These are phyloP conservation scores for Cenchrus americanus DNA, from an alignment of 176 grass and related monocot genomes.

Conservation along the genomic window DNA sequence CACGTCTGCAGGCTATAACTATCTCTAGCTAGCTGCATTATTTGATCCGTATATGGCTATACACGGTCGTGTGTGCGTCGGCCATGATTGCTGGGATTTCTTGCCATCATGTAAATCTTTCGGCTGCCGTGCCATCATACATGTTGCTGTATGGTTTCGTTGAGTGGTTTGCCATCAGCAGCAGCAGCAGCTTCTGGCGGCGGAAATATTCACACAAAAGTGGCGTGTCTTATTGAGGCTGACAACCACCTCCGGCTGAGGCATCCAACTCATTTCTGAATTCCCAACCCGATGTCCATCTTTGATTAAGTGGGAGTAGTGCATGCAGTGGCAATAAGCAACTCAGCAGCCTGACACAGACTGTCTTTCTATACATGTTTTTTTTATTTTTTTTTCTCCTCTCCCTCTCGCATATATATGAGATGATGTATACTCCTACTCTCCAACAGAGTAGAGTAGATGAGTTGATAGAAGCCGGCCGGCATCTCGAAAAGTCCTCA, in stretches of 20 bases:
- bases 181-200: not conserved
- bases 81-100: constrained; percentile 22
- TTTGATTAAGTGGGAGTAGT: constrained; percentile 28
- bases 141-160: not conserved
- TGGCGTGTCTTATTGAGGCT: constrained; percentile 35
- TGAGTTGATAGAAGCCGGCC: not conserved
- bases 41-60: not conserved
- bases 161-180: constrained; percentile 29
- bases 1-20: not conserved
- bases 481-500: constrained; percentile 14
- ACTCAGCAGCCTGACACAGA: constrained; percentile 36
- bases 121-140: constrained; percentile 6
- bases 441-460: not conserved
- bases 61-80: not conserved
- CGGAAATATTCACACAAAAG: constrained; percentile 25
- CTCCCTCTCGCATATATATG: not conserved
- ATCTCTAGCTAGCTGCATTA: constrained; percentile 2
- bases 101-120: constrained; percentile 25
- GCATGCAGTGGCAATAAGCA: constrained; percentile 2
- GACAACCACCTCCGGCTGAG: constrained; percentile 48
- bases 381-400: not conserved
- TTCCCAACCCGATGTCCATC: constrained; percentile 25
- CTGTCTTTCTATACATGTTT: constrained; percentile 11
- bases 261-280: constrained; percentile 49
- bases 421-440: too few species aligned